phyloP scores from a whole-genome alignment of 306 rosid species.

The Sindora glabra region DNA sequence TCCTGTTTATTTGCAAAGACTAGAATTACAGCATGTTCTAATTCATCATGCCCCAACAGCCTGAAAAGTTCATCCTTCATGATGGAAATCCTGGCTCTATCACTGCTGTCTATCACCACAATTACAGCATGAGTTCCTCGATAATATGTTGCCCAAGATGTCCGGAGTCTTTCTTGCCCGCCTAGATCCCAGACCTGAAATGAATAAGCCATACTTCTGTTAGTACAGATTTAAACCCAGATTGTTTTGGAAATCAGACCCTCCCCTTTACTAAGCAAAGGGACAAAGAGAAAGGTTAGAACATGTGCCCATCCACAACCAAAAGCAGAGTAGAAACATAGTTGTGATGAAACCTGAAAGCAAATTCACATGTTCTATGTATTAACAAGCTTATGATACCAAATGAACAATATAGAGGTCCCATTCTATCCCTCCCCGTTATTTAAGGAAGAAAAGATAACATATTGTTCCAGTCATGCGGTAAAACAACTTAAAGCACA shows the following conservation, averaged over 20 bases:
- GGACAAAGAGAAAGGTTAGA: too few species aligned
- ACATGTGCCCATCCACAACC: not conserved
- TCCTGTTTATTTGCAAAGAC: conserved; percentile 95
- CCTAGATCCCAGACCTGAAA: conserved; percentile 98
- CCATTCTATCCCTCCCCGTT: too few species aligned
- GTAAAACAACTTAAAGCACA: not conserved
- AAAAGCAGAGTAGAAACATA: not conserved
- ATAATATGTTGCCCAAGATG: conserved; percentile 98
- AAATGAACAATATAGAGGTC: too few species aligned
- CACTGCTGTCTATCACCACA: conserved; percentile 93
- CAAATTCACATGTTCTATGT: too few species aligned
- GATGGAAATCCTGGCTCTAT: conserved; percentile 76
- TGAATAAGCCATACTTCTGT: conserved; percentile 2
- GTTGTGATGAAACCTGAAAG: too few species aligned
- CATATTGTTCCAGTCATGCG: not conserved
- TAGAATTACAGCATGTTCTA: conserved; percentile 72
- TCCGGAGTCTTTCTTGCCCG: conserved; percentile 91
- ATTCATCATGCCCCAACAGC: conserved; percentile 85
- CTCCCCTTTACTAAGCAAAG: not conserved
- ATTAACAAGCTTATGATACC: too few species aligned
- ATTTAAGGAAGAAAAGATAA: too few species aligned
- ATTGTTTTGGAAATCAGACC: not conserved
- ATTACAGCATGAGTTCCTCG: conserved; percentile 93
- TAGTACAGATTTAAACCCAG: too few species aligned
- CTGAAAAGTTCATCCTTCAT: conserved; percentile 96